Base-by-base conservation (phyloP, 2,329 filamentous ascomycete genomes). In the Rutstroemia sydowiana region DNA sequence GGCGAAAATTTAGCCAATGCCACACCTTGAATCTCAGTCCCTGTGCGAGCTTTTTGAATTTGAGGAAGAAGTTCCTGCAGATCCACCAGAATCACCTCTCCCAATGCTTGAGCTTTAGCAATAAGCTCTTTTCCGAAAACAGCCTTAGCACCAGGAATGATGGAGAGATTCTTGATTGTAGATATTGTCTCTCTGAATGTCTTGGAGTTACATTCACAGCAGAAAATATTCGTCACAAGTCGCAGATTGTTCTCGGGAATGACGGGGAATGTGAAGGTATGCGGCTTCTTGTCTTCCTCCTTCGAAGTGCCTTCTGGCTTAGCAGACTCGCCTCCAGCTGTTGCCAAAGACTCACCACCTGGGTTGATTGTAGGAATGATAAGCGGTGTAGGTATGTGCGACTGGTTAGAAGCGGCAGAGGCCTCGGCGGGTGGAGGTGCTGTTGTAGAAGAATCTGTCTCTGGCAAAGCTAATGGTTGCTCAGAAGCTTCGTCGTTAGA, bases 161-260 rank as follows among this genome's bases (percentile, higher is more conserved):
- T 85, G 5, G 91, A 97, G 40, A 98, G 78, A 64, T 97, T 96
- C 73, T 95, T 97, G 74, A 98, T 95, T n/a, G 95, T 95, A 14
- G 92, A 93, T 49, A 98, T 79, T 0, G 93, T 97, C 69, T 97
- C 95, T 66, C 93, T 88, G 77, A 98, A 98, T 0, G 93, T 97
- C 75, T 95, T 96, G 57, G 88, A 91, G 65, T 89, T 95, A 71
- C 93, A 98, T 69, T 98, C 93, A 57, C 92, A 92, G 40, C 95
- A 89, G 59, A 98, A 87, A 52, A 98, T 95, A 66, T 93, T 93
- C 61, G 97, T 88, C n/a, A 98, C 90, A 52, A 97, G 75, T 53
- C 87, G 88, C 52, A 98, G 78, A 66, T 97, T 96, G 65, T 90
- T 80, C 28, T 92, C 82, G 5, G 93, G 91, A 50, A 98, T 85